These are phyloP conservation scores for Coemansia sp. DNA, from an alignment of 192 early-diverging fungal genomes.

Conservation along the genomic window DNA sequence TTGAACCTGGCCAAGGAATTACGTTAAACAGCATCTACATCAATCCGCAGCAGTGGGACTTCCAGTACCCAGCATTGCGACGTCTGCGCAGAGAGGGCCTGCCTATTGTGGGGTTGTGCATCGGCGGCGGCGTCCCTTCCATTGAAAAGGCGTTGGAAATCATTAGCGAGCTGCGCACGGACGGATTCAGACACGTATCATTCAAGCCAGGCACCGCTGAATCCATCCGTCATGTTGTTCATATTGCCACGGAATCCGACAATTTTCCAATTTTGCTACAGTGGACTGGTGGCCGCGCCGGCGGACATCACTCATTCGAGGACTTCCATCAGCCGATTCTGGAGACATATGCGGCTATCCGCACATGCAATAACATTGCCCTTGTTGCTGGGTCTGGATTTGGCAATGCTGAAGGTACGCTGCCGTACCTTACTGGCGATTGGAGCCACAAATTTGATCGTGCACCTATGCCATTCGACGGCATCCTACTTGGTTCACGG, in stretches of 20 bases:
- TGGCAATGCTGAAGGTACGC: slow-evolving; percentile 77
- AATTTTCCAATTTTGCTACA: slow-evolving; percentile 84
- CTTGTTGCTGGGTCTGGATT: slow-evolving; percentile 88
- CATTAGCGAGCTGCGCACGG: slow-evolving; percentile 66
- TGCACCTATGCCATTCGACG: slow-evolving; percentile 88
- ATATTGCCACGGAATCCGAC: slow-evolving; percentile 78
- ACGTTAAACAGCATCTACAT: slow-evolving; percentile 85
- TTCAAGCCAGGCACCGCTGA: slow-evolving; percentile 80
- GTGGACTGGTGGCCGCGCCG: slow-evolving; percentile 90
- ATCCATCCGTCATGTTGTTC: slow-evolving; percentile 75
- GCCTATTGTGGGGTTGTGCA: slow-evolving; percentile 89
- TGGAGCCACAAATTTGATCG: slow-evolving; percentile 75
- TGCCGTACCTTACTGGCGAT: slow-evolving; percentile 90
- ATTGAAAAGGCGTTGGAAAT: slow-evolving; percentile 79
- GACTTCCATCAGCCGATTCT: too few species aligned
- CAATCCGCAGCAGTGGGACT: slow-evolving; percentile 77
- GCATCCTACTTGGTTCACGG: too few species aligned
- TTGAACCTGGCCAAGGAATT: slow-evolving; percentile 78
- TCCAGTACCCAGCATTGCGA: slow-evolving; percentile 75
- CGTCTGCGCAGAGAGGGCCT: slow-evolving; percentile 77
- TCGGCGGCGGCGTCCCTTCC: slow-evolving; percentile 84
- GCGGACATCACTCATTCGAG: too few species aligned
- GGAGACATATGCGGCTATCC: slow-evolving; percentile 60
- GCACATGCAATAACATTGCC: slow-evolving; percentile 74
- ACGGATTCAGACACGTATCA: slow-evolving; percentile 70